These are phyloP conservation scores for Yamadazyma friedrichii DNA, from an alignment of 1,139 yeast genomes.

Conservation along the genomic window DNA sequence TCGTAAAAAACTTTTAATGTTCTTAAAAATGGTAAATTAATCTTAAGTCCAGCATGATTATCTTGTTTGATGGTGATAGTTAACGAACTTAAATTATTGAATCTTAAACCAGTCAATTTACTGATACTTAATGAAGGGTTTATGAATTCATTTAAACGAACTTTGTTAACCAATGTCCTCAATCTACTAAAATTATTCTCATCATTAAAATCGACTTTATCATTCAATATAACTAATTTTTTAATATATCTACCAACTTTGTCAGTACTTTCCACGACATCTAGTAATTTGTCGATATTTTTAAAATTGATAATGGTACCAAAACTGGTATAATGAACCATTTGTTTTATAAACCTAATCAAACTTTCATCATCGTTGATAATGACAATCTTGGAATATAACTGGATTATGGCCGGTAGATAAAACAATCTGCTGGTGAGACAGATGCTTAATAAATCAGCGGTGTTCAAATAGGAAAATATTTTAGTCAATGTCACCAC, in stretches of 20 bases:
- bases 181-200: conserved; percentile 3
- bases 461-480: conserved; percentile 9
- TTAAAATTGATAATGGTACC: conserved; percentile 9
- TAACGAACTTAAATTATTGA: conserved; percentile 2
- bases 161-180: background rate
- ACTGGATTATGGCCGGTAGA: conserved; percentile 14
- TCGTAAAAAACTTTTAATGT: conserved; percentile 11
- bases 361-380: conserved; percentile 8
- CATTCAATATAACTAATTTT: conserved; percentile 4
- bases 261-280: conserved; percentile 1
- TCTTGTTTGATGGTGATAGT: conserved; percentile 6
- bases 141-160: conserved; percentile 4
- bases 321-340: background rate
- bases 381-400: conserved; percentile 12
- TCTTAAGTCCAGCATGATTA: background rate
- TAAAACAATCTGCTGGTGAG: conserved; percentile 13
- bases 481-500: conserved; percentile 9
- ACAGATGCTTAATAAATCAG: conserved; percentile 12
- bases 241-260: conserved; percentile 8
- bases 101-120: background rate
- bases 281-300: conserved; percentile 4
- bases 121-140: conserved; percentile 5
- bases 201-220: conserved; percentile 4
- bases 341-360: conserved; percentile 4
- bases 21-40: conserved; percentile 8